A percentile compares a stretch with the other conserved stretches of the same genome.
phyloP scores from a whole-genome alignment of 73 alveolate species.

The Tetrahymena borealis region DNA sequence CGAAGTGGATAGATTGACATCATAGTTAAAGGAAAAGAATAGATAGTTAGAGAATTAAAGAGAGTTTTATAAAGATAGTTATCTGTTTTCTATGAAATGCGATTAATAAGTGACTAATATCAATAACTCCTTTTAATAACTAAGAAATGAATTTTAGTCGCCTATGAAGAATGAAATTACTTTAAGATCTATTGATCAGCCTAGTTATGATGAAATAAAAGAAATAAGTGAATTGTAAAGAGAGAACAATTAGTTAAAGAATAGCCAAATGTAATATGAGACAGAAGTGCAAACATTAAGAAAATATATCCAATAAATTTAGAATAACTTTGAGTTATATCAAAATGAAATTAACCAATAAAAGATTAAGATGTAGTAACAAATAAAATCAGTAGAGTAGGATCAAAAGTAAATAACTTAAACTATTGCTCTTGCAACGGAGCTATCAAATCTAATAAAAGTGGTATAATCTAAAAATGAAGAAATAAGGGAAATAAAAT shows the following conservation, averaged over 20 bases:
- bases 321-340: background rate
- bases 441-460: background rate
- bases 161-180: background rate
- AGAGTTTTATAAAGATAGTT: background rate
- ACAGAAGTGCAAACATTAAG: background rate
- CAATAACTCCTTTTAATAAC: background rate
- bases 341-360: background rate
- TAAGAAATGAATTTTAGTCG: background rate
- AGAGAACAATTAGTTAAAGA: background rate
- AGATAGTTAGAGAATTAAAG: background rate
- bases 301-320: background rate
- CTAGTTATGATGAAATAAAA: background rate
- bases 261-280: background rate
- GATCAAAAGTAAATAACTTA: background rate
- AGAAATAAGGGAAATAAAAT: background rate
- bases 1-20: background rate
- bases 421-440: background rate
- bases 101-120: background rate
- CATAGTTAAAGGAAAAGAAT: background rate
- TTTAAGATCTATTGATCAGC: background rate
- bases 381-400: background rate
- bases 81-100: background rate
- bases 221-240: background rate
- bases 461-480: background rate
- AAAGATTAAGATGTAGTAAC: background rate